Evolutionary conservation across 1,284 basidiomycete genomes (phyloP), one percentile per base, ranked within the genome.

Genomic region (Retiboletus flavoniger): DNA sequence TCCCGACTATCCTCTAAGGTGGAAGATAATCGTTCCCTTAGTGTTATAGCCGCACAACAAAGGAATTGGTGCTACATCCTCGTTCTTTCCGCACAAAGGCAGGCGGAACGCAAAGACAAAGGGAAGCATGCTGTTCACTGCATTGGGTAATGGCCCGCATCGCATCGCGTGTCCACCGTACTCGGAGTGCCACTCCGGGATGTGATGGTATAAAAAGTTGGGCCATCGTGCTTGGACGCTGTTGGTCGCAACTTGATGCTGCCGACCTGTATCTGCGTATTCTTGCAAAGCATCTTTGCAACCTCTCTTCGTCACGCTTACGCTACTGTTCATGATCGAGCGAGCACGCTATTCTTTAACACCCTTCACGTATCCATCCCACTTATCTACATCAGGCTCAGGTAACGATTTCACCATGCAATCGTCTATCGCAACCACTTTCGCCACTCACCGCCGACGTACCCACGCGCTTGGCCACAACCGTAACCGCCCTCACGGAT

Each of bases 181-280:
- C 21, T 39, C 2, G 34, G 14, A 19, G 43, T 47, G 64, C 49
- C 56, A 65, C 61, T 54, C 51, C 21, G 29, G 10, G 21, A 54
- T 48, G 36, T 8, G 26, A 29, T n/a, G 32, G 39, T 63, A 66
- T 65, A 66, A 66, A 63, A 13, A 16, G n/a, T 28, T 19, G 10
- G 41, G 7, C 24, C 13, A 14, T 19, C 11, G 24, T 34, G 39
- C 34, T 21, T 11, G 45, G 13, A 26, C 19, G 45, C 21, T 7
- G 34, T 35, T 29, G 14, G 24, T 31, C 26, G 19, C 32, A 5
- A 5, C 32, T 28, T 17, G 34, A 45, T 31, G 28, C 41, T 3
- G 28, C 26, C 60, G 26, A 41, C 21, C 36, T 11, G 8, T 8
- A 31, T 10, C 7, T 31, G n/a, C 14, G 9, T 19, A 32, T 54